Evolutionary conservation across 169 alveolate genomes (phyloP).

Genomic region (Eimeria acervulina): DNA sequence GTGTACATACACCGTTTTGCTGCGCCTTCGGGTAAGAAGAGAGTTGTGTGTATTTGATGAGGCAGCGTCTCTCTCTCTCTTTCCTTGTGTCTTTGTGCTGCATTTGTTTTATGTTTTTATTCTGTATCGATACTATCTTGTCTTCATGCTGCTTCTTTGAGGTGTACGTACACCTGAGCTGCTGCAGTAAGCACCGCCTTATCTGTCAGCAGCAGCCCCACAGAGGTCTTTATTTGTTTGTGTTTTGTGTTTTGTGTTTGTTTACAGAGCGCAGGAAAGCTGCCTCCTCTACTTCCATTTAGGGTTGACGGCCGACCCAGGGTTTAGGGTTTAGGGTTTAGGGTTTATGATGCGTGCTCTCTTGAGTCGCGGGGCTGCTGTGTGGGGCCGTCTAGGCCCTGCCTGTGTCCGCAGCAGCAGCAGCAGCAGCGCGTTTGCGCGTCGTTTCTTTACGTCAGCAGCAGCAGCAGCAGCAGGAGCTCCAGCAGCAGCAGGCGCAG

Average conservation of each 20-base stretch:
- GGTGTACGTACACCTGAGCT: not conserved
- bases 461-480: conserved; percentile 30
- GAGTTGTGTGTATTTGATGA: not conserved
- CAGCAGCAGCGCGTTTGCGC: not conserved
- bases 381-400: conserved; percentile 42
- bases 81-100: not conserved
- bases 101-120: not conserved
- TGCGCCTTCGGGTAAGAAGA: not conserved
- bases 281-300: not conserved
- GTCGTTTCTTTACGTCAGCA: conserved; percentile 6
- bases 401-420: too few species aligned
- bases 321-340: conserved; percentile 57
- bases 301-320: not conserved
- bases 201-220: not conserved
- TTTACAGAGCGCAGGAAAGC: not conserved
- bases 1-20: conserved; percentile 40
- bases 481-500: conserved; percentile 72
- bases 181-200: not conserved
- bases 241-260: not conserved
- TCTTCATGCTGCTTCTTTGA: too few species aligned
- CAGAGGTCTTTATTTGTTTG: not conserved
- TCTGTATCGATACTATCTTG: not conserved
- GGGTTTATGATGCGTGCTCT: conserved; percentile 61
- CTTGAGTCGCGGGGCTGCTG: conserved; percentile 25
- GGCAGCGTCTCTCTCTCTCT: too few species aligned